A percentile compares a stretch with the other conserved stretches of the same genome.
Conservation (phyloP, 75 land plant genomes). For the Cunninghamia lanceolata region DNA sequence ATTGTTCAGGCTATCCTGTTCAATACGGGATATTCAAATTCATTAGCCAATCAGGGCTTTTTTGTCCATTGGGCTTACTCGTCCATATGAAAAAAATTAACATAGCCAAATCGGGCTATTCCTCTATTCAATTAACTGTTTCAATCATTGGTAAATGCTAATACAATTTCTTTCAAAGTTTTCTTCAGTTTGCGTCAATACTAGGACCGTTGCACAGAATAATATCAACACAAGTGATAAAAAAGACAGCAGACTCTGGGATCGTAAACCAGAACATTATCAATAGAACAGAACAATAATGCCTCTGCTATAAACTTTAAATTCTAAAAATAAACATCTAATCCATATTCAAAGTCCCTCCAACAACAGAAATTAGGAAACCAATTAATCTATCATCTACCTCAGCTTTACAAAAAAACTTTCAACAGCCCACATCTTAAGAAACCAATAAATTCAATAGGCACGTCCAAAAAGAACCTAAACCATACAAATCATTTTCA, state of each 20-base stretch:
- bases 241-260: neutral
- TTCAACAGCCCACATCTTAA: neutral
- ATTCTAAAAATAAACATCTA: neutral
- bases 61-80: too few relatives aligned
- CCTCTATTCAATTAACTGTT: neutral
- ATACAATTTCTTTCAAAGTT: neutral
- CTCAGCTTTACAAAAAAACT: neutral
- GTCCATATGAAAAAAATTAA: too few relatives aligned
- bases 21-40: too few relatives aligned
- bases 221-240: too few relatives aligned
- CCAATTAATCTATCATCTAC: neutral
- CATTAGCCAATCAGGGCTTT: too few relatives aligned
- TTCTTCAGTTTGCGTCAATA: too few relatives aligned
- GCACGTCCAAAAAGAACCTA: neutral
- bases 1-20: too few relatives aligned
- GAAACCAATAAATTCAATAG: neutral
- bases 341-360: neutral
- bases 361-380: neutral
- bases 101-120: too few relatives aligned
- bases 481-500: neutral
- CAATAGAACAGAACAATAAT: neutral
- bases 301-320: neutral
- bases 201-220: too few relatives aligned
- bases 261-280: neutral
- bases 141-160: neutral